Conservation (phyloP, 148 eudicot genomes). For the Vaccinium darrowii region DNA sequence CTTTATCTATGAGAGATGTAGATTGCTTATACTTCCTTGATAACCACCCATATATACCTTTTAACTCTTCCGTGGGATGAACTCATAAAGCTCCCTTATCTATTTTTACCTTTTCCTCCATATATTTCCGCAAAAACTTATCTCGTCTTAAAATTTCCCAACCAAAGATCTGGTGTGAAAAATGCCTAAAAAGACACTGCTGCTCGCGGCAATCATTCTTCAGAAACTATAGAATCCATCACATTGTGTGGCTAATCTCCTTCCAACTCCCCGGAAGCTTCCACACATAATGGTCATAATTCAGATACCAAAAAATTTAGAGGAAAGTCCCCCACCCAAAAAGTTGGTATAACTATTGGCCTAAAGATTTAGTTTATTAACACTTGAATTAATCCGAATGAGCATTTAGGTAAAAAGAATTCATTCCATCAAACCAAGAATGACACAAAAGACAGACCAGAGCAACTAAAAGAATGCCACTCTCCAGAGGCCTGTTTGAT, state of each 20-base stretch:
- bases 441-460: background rate
- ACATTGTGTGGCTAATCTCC: background rate
- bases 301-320: no score
- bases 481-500: background rate
- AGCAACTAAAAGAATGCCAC: background rate
- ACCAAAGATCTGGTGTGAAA: background rate
- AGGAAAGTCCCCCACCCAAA: no score
- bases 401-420: background rate
- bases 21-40: background rate
- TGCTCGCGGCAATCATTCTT: no score
- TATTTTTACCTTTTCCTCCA: background rate
- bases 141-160: background rate
- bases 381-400: background rate
- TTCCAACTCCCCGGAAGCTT: background rate
- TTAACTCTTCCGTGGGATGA: background rate
- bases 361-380: background rate
- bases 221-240: background rate
- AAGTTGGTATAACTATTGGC: no score
- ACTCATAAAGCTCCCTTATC: background rate
- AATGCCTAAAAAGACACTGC: background rate
- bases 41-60: background rate
- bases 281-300: background rate
- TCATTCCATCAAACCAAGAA: background rate
- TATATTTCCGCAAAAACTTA: background rate
- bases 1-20: background rate